These are phyloP conservation scores for Diaporthe sp. DNA, from an alignment of 2,329 filamentous ascomycete genomes.

Conservation along the genomic window DNA sequence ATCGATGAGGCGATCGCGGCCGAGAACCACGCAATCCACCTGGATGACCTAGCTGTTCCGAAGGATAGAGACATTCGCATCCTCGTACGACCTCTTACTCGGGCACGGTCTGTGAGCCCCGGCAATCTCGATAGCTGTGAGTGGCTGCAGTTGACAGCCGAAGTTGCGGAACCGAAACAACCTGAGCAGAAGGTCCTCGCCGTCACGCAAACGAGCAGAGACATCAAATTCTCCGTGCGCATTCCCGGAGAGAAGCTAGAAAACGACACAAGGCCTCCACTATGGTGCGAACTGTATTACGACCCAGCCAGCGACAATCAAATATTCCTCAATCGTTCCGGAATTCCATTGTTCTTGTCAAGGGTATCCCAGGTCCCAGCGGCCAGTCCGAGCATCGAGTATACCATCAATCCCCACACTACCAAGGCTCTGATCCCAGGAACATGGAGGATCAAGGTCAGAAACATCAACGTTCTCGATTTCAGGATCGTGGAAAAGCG, in stretches of 20 bases:
- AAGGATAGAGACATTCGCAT: constrained; percentile 68
- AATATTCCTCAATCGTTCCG: constrained; percentile 68
- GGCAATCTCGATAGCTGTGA: constrained; percentile 67
- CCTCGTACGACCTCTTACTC: constrained; percentile 67
- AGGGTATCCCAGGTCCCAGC: constrained; percentile 58
- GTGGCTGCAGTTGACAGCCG: constrained; percentile 69
- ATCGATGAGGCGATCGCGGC: constrained; percentile 47
- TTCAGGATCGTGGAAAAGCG: constrained; percentile 71
- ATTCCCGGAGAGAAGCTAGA: constrained; percentile 64
- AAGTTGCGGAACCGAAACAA: constrained; percentile 64
- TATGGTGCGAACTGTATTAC: constrained; percentile 74
- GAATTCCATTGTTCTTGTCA: constrained; percentile 65
- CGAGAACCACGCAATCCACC: constrained; percentile 61
- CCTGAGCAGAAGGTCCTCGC: constrained; percentile 70
- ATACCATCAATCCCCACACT: constrained; percentile 56
- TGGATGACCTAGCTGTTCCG: constrained; percentile 63
- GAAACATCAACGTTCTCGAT: constrained; percentile 65
- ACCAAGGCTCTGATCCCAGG: constrained; percentile 65
- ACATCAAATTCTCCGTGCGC: constrained; percentile 72
- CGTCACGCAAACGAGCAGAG: constrained; percentile 71
- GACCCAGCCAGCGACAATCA: constrained; percentile 71
- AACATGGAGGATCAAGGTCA: constrained; percentile 69
- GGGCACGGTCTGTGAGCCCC: constrained; percentile 68
- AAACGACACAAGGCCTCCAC: constrained; percentile 58
- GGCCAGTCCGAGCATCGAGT: constrained; percentile 51